Percentiles rank a stretch among this genome's conserved stretches.
These are phyloP conservation scores for Wickerhamiella parazyma DNA, from an alignment of 805 yeast genomes.

Conservation along the genomic window DNA sequence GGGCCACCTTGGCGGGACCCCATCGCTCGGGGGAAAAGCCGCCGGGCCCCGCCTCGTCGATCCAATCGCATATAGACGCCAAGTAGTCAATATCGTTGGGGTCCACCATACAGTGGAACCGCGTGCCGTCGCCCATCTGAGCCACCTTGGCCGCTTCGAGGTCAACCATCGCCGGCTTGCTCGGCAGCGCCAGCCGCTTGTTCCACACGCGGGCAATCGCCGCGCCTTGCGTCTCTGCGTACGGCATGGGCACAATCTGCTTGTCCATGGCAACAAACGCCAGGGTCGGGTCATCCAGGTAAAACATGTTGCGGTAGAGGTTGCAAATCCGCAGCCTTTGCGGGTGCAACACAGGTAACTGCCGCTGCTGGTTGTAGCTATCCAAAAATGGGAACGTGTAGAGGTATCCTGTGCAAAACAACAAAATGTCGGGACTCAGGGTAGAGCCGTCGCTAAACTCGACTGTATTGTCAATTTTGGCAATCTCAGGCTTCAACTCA, in stretches of 20 bases:
- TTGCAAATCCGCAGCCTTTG: constrained; percentile 37
- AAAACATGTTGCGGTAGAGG: constrained; percentile 47
- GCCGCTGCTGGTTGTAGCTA: constrained; percentile 11
- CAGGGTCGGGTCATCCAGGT: constrained; percentile 47
- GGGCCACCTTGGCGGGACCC: constrained; percentile 28
- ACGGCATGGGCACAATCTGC: constrained; percentile 24
- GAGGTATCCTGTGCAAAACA: constrained; percentile 67
- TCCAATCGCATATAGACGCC: constrained; percentile 29
- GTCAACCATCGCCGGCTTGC: constrained; percentile 32
- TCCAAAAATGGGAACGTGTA: constrained; percentile 52
- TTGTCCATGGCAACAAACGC: constrained; percentile 41
- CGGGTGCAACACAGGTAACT: constrained; percentile 18
- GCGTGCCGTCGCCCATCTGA: constrained; percentile 34
- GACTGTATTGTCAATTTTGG: constrained; percentile 28
- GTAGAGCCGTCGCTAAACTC: constrained; percentile 37
- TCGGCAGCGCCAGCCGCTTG: constrained; percentile 40
- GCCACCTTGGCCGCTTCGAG: constrained; percentile 31
- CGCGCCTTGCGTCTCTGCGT: constrained; percentile 46
- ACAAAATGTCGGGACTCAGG: constrained; percentile 38
- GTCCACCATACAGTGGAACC: constrained; percentile 39
- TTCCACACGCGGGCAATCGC: constrained; percentile 50
- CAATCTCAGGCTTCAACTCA: constrained; percentile 28
- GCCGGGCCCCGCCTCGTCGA: constrained; percentile 15
- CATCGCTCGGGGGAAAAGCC: constrained; percentile 42
- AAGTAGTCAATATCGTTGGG: constrained; percentile 52